Conservation (phyloP, 2,329 filamentous ascomycete genomes). For the Ophiostoma novo-ulmi region DNA sequence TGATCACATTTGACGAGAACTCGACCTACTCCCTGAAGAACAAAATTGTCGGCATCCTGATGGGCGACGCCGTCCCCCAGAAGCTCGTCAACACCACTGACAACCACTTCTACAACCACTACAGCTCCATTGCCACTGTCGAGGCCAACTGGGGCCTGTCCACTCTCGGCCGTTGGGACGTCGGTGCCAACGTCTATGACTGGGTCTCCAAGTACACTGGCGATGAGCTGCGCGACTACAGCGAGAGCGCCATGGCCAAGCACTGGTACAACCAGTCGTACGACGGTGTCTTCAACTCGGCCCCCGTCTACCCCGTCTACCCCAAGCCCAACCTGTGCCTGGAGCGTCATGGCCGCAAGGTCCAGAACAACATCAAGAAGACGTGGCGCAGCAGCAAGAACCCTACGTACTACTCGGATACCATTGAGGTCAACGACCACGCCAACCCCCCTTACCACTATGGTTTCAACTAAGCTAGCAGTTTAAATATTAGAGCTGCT, state of each 20-base stretch:
- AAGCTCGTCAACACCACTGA: slow-evolving; percentile 64
- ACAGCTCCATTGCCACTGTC: slow-evolving; percentile 62
- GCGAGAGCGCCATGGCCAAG: slow-evolving; percentile 20
- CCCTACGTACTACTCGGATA: slow-evolving; percentile 31
- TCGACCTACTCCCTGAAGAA: slow-evolving; percentile 63
- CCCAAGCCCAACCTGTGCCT: slow-evolving; percentile 32
- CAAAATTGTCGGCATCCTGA: slow-evolving; percentile 62
- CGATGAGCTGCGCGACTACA: slow-evolving; percentile 38
- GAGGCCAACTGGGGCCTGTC: slow-evolving; percentile 65
- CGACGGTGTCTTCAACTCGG: slow-evolving; percentile 32
- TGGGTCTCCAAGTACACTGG: slow-evolving; percentile 57
- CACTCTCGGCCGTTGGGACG: slow-evolving; percentile 66
- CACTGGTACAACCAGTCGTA: slow-evolving; percentile 32
- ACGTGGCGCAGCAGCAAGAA: slow-evolving; percentile 29
- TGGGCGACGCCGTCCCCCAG: slow-evolving; percentile 67
- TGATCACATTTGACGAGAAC: slow-evolving; percentile 77
- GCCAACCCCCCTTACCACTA: slow-evolving; percentile 30
- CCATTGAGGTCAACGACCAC: slow-evolving; percentile 32
- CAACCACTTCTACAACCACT: slow-evolving; percentile 66
- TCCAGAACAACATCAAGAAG: slow-evolving; percentile 28
- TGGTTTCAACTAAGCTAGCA: slow-evolving; percentile 20
- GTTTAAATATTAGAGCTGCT: not conserved
- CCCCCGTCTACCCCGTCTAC: slow-evolving; percentile 28
- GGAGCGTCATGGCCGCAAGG: slow-evolving; percentile 29
- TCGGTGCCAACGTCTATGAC: slow-evolving; percentile 64